These are phyloP conservation scores for Cytidiella melzeri DNA, from an alignment of 768 basidiomycete species.

Conservation along the genomic window DNA sequence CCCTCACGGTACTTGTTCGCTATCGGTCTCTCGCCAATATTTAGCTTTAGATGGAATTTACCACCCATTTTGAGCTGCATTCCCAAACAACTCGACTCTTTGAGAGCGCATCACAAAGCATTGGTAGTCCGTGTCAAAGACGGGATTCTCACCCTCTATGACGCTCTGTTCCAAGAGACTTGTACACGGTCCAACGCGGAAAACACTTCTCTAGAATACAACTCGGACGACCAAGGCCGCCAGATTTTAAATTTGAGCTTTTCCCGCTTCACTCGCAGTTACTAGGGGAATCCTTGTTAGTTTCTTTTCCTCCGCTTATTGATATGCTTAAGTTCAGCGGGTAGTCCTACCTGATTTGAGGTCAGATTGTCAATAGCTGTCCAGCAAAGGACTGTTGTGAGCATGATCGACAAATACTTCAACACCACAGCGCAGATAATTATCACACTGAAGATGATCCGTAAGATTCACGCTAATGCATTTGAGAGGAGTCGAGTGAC, in stretches of 20 bases:
- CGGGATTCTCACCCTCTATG: conserved; percentile 75
- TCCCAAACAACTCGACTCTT: conserved; percentile 84
- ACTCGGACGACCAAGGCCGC: conserved; percentile 56
- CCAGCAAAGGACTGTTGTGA: conserved; percentile 19
- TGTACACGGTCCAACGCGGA: conserved; percentile 66
- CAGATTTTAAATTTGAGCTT: conserved; percentile 83
- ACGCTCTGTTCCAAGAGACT: conserved; percentile 77
- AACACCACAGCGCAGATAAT: conserved; percentile 37
- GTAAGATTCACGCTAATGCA: conserved; percentile 8
- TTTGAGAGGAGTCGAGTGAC: conserved; percentile 41
- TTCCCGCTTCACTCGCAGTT: conserved; percentile 84
- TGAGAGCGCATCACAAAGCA: conserved; percentile 66
- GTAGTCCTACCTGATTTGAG: conserved; percentile 82
- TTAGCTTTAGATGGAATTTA: conserved; percentile 84
- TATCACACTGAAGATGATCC: conserved; percentile 10
- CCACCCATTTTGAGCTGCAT: conserved; percentile 81
- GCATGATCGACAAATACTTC: conserved; percentile 24
- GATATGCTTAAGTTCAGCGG: conserved; percentile 86
- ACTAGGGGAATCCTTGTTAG: conserved; percentile 87
- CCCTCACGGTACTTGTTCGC: conserved; percentile 80
- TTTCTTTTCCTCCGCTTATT: conserved; percentile 90
- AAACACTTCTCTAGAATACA: conserved; percentile 77
- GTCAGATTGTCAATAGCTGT: conserved; percentile 39
- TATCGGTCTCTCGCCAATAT: conserved; percentile 79
- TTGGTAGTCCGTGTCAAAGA: conserved; percentile 55